Base-by-base conservation (phyloP, 208 protist genomes). In the Wallacemonas sp. region DNA sequence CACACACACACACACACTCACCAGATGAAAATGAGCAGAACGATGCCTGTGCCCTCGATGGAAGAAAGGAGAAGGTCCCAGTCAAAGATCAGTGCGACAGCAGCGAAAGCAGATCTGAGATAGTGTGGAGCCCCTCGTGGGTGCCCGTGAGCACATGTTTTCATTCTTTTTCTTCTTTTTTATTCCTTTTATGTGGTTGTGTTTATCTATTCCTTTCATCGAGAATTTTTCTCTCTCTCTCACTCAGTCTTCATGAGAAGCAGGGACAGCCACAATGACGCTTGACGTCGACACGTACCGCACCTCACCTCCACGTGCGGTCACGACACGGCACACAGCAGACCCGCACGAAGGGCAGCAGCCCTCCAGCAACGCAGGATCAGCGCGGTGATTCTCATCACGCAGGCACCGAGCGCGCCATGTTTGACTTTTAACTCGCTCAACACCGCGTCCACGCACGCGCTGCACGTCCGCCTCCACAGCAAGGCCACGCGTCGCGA, bases 371-470 rank as follows among this genome's bases (percentile, higher is more conserved):
- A 87, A 6, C 1, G 62, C 36, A 0, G 78, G 77, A 59, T 88
- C 79, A 1, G 60, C 70, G 9, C 87, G 80, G 31, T 86, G 75
- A 45, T 88, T 90, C 22, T 55, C 77, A 63, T 93, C 83, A 24
- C 87, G 72, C 51, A 93, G 59, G 38, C 78, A 86, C 54, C 54
- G 21, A 65, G 88, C 86, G 1, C 86, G 72, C 81, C 84, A 88
- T 38, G 86, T 77, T 21, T 61, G 46, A 46, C 55, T 67, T 51
- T 60, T 58, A 51, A 53, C 26, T 54, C 14, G 15, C 24, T 72
- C 1, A 2, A 82, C 67, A 1, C 1, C 51, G 0, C 34, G 24
- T 1, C 78, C 78, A 8, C 33, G 42, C 9, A 53, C 24, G 11
- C 79, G 79, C 24, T 76, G 59, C 17, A 88, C n/a, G 31, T 89